These are phyloP conservation scores for Euphorbia lathyris DNA, from an alignment of 345 rosid species.

Conservation along the genomic window DNA sequence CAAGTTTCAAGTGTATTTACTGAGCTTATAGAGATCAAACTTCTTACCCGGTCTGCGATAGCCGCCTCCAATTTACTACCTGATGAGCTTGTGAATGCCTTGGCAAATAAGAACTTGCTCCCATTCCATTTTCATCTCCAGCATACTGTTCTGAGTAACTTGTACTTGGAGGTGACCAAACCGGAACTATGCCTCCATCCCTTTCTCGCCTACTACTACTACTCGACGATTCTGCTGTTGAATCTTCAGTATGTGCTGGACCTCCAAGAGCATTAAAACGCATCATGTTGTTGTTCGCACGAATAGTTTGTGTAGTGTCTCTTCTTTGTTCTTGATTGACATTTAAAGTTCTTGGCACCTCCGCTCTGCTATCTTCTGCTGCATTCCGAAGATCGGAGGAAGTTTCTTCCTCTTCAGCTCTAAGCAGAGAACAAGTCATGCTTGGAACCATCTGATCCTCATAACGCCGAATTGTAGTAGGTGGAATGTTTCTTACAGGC, in stretches of 20 bases:
- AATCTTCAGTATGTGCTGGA: slow-evolving; percentile 63
- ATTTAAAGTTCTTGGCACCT: slow-evolving; percentile 68
- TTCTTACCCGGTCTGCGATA: slow-evolving; percentile 70
- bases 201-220: slow-evolving; percentile 68
- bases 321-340: slow-evolving; percentile 50
- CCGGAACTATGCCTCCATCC: slow-evolving; percentile 86
- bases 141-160: slow-evolving; percentile 72
- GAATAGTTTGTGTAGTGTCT: slow-evolving; percentile 38
- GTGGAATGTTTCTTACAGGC: slow-evolving; percentile 47
- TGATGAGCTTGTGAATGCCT: slow-evolving; percentile 82
- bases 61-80: slow-evolving; percentile 75
- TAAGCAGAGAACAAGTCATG: slow-evolving; percentile 69
- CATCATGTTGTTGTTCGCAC: slow-evolving; percentile 29
- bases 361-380: slow-evolving; percentile 67
- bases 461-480: slow-evolving; percentile 42
- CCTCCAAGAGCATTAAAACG: slow-evolving; percentile 43
- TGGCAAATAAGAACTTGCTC: slow-evolving; percentile 68
- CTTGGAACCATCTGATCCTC: slow-evolving; percentile 99
- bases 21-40: not conserved
- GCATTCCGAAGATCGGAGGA: slow-evolving; percentile 51
- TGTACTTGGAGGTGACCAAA: slow-evolving; percentile 77
- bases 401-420: slow-evolving; percentile 74
- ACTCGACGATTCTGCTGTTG: slow-evolving; percentile 88
- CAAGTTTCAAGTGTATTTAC: not conserved
- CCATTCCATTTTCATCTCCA: slow-evolving; percentile 77